Evolutionary conservation across 169 alveolate species (phyloP), one percentile per base, ranked within the genome.

Genomic region (Miamiensis avidus): DNA sequence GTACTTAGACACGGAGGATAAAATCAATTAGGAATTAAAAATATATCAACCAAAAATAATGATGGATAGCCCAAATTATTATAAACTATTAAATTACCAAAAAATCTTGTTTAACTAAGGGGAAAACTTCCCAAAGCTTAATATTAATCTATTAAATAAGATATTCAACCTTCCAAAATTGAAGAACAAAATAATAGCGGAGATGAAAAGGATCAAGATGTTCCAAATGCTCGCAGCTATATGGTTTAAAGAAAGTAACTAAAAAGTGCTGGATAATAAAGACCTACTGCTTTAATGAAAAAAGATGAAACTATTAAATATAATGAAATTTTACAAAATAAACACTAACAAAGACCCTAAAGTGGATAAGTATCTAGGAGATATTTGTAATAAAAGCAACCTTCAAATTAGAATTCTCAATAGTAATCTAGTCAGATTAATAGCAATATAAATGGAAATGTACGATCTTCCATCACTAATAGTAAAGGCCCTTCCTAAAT

Each of bases 101-200:
- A 85, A 72, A 89, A 84, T 83, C 30, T 86, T n/a, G 82, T 73
- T 1, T 75, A 65, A 29, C 49, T 91, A 31, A 72, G 74, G 34
- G 76, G 82, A 30, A 78, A 76, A 75, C 75, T 91, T 32, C 94
- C 94, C n/a, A 91, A 91, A 74, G 82, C 94, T 0, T 83, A 90
- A 49, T 90, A 90, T 64, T 72, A 75, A 0, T 73, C n/a, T 34
- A 32, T 31, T 16, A 81, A 85, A 73, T 28, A 72, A 0, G 75
- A 85, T 34, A 49, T 78, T 26, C 86, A 85, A 34, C 25, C 76
- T 72, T 73, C 32, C 34, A 11, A 74, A 31, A 84, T 31, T 65
- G 65, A 77, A 31, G 82, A 77, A 30, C 29, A 77, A 33, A 72
- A 33, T n/a, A 31, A 77, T 32, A 77, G 33, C 11, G 29, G 74